Percentiles rank a stretch among this genome's conserved stretches.
phyloP scores from a whole-genome alignment of 805 yeast genomes.

The Metschnikowia anglica region DNA sequence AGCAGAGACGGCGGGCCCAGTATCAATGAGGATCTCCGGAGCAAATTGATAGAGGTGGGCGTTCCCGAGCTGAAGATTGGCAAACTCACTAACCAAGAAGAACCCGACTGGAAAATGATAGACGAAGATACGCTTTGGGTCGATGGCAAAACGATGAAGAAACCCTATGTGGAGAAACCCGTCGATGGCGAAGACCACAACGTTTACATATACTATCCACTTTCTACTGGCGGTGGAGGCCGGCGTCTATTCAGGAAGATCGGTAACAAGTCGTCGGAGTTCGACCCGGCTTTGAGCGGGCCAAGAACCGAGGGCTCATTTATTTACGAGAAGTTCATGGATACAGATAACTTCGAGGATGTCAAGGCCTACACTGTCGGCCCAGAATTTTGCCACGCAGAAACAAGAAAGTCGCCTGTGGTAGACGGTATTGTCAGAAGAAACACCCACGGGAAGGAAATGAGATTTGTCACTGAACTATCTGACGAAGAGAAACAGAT shows the following conservation, averaged over 20 bases:
- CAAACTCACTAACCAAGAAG: conserved; percentile 62
- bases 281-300: conserved; percentile 69
- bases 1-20: conserved; percentile 97
- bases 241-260: conserved; percentile 90
- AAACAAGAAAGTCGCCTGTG: conserved; percentile 96
- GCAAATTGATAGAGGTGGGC: conserved; percentile 46
- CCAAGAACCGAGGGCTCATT: conserved; percentile 91
- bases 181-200: conserved; percentile 99
- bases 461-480: conserved; percentile 82
- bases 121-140: conserved; percentile 76
- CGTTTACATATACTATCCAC: conserved; percentile 86
- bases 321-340: conserved; percentile 93
- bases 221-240: conserved; percentile 95
- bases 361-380: conserved; percentile 99
- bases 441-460: conserved; percentile 96
- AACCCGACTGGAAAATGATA: conserved; percentile 83
- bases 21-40: conserved; percentile 54
- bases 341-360: conserved; percentile 96
- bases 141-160: conserved; percentile 66
- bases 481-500: conserved; percentile 71
- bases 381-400: conserved; percentile 89
- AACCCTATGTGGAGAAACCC: conserved; percentile 97
- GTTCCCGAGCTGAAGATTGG: conserved; percentile 47
- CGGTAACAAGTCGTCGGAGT: conserved; percentile 95
- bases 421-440: conserved; percentile 99